Base-by-base conservation (phyloP, 768 basidiomycete species). In the Leucogyrophana mollusca region DNA sequence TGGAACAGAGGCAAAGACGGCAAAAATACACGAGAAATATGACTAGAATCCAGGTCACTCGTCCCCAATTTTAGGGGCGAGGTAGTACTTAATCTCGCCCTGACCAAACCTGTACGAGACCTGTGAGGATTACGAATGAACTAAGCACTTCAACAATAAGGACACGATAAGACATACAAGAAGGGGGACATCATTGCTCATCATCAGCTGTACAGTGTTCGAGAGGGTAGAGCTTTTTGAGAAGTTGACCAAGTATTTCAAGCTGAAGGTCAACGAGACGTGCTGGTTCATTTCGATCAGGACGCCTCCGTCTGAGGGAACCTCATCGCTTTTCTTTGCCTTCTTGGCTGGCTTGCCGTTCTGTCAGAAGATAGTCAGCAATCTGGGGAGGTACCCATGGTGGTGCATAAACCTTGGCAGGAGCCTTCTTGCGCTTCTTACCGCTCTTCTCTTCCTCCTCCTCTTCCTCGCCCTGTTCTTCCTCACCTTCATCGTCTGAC, bases 191-290 rank as follows among this genome's bases (percentile, higher is more conserved):
- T 95, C 93, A 61, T 89, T 91, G 67, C 85, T 89, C 85, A 96
- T 84, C 79, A 87, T 87, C 18, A 96, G 77, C 60, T 83, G 79
- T 27, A 94, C 93, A 21, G 73, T 78, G 52, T 72, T 74, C 11
- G 82, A 78, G 32, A 99, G 71, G 23, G 83, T 75, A 2, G 87
- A 72, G 52, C 88, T 90, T 77, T 96, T 98, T 43, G 92, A 82
- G 60, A 99, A 98, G 72, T 96, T 97, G 66, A 90, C 85, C 22
- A 98, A 84, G 69, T 98, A 99, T 68, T 97, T 98, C 57, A 98
- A 74, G 24, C 90, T 93, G 74, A 98, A 98, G 1, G 94, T 97
- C 40, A 98, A 75, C 34, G 83, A 80, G 51, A 99, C 95, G 52
- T 90, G 83, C 62, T 88, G 85, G 60, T 92, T 90, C 79, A 96